Conservation (phyloP, 805 yeast genomes). For the Candida alai region DNA sequence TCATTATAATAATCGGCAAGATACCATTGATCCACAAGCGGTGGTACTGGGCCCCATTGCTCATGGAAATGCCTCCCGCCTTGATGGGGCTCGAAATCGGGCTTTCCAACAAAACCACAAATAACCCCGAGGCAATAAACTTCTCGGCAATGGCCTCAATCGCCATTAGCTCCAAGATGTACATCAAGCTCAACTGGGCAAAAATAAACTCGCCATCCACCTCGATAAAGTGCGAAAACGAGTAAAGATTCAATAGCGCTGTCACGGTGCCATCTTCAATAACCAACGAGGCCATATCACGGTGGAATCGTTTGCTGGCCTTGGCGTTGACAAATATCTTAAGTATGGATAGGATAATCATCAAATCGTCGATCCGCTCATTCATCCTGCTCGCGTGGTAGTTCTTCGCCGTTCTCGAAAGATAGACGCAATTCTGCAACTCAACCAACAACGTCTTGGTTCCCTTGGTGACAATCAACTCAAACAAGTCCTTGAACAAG, state of each 20-base stretch:
- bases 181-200: constrained; percentile 69
- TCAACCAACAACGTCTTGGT: constrained; percentile 55
- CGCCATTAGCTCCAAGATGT: constrained; percentile 63
- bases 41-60: constrained; percentile 54
- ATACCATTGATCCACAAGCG: constrained; percentile 85
- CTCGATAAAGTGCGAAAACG: constrained; percentile 60
- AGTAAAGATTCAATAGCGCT: constrained; percentile 59
- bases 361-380: constrained; percentile 61
- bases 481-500: constrained; percentile 55
- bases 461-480: constrained; percentile 61
- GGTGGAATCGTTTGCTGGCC: constrained; percentile 49
- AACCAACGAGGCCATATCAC: constrained; percentile 49
- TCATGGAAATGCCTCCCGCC: constrained; percentile 57
- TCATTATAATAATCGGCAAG: constrained; percentile 58
- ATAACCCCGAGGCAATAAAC: constrained; percentile 59
- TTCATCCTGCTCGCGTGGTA: constrained; percentile 32
- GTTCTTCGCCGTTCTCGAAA: constrained; percentile 31
- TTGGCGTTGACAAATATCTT: constrained; percentile 51
- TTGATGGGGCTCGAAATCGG: constrained; percentile 66
- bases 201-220: constrained; percentile 62
- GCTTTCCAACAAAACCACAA: constrained; percentile 66
- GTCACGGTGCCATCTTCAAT: constrained; percentile 58
- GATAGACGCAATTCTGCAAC: constrained; percentile 53
- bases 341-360: constrained; percentile 60
- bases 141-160: constrained; percentile 63